Conservation (phyloP, 176 grass and related monocot species). For the Oryza officinalis region DNA sequence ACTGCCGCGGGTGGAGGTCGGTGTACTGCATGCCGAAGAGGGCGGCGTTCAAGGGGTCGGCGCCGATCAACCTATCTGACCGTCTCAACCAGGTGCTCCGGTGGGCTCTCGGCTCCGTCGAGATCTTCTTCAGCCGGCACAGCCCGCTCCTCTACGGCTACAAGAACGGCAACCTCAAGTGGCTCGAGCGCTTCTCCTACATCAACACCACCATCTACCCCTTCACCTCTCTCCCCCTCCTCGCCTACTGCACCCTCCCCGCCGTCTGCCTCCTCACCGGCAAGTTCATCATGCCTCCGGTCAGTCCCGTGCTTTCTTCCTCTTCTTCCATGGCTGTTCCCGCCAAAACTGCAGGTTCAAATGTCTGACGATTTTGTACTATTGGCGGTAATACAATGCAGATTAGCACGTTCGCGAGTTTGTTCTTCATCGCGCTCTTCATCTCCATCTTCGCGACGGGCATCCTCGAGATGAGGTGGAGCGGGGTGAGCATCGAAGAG, state of each 20-base stretch:
- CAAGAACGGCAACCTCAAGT: constrained; percentile 96
- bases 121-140: constrained; percentile 99
- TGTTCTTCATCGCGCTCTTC: constrained; percentile 98
- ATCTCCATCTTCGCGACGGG: constrained; percentile 99
- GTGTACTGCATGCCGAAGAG: constrained; percentile 96
- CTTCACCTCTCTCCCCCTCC: constrained; percentile 84
- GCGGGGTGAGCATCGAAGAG: constrained; percentile 99
- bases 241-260: constrained; percentile 91
- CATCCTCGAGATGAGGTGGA: constrained; percentile 93
- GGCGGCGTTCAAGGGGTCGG: constrained; percentile 91
- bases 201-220: constrained; percentile 99
- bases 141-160: constrained; percentile 89
- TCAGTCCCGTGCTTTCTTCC: no score
- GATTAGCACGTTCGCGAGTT: constrained; percentile 97
- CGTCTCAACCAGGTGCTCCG: constrained; percentile 96
- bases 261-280: constrained; percentile 98
- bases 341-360: not conserved
- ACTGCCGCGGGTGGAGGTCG: constrained; percentile 95
- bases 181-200: constrained; percentile 99
- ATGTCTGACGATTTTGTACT: not conserved
- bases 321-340: not conserved
- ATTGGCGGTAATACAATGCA: constrained; percentile 3
- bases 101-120: constrained; percentile 97
- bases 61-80: constrained; percentile 94
- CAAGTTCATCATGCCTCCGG: constrained; percentile 99